Base-by-base conservation (phyloP, 371 early-diverging fungal species). In the Lichtheimia corymbifera region DNA sequence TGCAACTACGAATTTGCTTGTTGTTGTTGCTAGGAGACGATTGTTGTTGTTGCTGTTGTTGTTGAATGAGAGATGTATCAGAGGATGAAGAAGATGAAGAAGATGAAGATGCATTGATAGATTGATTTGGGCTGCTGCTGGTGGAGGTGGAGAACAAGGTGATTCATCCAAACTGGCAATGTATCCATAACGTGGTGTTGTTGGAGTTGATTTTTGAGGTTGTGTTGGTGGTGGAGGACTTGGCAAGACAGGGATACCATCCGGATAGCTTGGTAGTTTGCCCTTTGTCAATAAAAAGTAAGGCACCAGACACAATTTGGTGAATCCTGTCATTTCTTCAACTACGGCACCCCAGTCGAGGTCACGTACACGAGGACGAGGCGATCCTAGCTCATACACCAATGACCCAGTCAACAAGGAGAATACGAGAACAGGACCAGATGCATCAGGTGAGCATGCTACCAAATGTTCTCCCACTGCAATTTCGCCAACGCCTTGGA, bases 261-360 rank as follows among this genome's bases (percentile, higher is more conserved):
- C 62, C 22, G 51, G 50, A 9, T 50, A 50, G 11, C 30, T 24
- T 1, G 44, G 58, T 1, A 73, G 42, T 35, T 71, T 72, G 5
- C 80, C 80, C 55, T 75, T 83, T 6, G 82, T 80, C 40, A 85
- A 54, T 11, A 85, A 30, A 63, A 83, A 85, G 53, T 79, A 83
- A 0, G 84, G 84, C 0, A 83, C 82, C 64, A 85, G 61, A 50
- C 84, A 80, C 6, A 83, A 65, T n/a, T 73, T 72, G 3, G 80
- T 70, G 15, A 76, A 71, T 2, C 69, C 72, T 4, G 70, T 60
- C 28, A 72, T 65, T 18, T 64, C 71, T 14, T 73, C 71, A 5
- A 49, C 42, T 11, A 24, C 53, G 22, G 50, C 14, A 14, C 40
- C 50, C 55, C 44, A 53, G 17, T 22, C 44, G 7, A 45, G n/a